Base-by-base conservation (phyloP, 2,329 filamentous ascomycete genomes). In the Fusarium graminum region DNA sequence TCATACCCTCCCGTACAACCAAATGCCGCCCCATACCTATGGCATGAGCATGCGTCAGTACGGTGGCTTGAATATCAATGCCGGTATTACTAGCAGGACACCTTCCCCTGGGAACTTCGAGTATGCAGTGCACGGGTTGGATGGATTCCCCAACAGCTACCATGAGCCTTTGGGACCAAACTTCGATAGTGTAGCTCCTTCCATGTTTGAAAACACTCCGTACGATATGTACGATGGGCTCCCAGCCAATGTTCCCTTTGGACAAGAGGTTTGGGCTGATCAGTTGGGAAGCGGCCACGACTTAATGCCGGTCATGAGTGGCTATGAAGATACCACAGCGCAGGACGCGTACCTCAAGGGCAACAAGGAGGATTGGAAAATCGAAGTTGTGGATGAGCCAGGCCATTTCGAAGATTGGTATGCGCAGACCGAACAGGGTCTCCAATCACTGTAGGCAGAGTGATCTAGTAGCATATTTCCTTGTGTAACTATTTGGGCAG, bases 391-490 rank as follows among this genome's bases (percentile, higher is more conserved):
- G 10, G 75, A 76, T 10, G 72, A 74, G 22, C 65, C 61, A 19
- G 68, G 69, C 22, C 74, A 75, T 45, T 77, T 76, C 56, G 72
- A 72, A 30, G 62, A 76, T 32, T 78, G 76, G 75, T 74, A 77
- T 58, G 57, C 63, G 13, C 73, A 74, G 61, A 69, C 71, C 12
- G 74, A 74, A 47, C 68, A 70, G 26, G 62, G 59, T 53, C 47
- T 56, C 16, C 30, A 67, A 46, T 72, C 26, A 63, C 34, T n/a
- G 39, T 22, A 11, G 32, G 42, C 46, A 26, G 10, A 26, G 52
- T 38, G 30, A 29, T 26, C 34, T 55, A 44, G 26, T 49, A 51
- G 45, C 36, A 47, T 29, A 30, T 62, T 46, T 63, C 44, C 40
- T 63, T 63, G 25, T 11, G 58, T 63, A 38, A 41, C 39, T 26